Conservation (phyloP, 768 basidiomycete genomes). For the Psilocybe sp. region DNA sequence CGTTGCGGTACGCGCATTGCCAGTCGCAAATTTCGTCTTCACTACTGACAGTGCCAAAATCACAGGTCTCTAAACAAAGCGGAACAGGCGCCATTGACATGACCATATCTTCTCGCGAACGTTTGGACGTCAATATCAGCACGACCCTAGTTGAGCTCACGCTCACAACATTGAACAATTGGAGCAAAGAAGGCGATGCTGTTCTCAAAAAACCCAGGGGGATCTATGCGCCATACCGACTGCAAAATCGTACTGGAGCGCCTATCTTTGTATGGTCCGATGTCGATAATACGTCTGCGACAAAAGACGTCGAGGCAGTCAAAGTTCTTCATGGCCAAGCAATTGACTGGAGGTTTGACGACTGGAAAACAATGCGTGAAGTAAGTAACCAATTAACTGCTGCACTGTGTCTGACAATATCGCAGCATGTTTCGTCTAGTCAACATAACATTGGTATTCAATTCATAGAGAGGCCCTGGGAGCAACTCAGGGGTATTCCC, state of each 20-base stretch:
- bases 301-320: constrained; percentile 47
- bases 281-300: constrained; percentile 47
- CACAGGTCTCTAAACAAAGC: constrained; percentile 53
- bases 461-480: constrained; percentile 85
- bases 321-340: constrained; percentile 72
- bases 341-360: constrained; percentile 95
- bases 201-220: constrained; percentile 79
- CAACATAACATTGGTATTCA: constrained; percentile 88
- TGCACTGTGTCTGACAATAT: not conserved
- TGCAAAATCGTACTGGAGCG: constrained; percentile 90
- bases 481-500: constrained; percentile 80
- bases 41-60: not conserved
- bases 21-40: constrained; percentile 6
- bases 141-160: constrained; percentile 87
- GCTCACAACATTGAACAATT: constrained; percentile 67
- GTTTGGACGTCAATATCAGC: constrained; percentile 88
- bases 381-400: constrained; percentile 36
- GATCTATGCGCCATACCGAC: constrained; percentile 89
- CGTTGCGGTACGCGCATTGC: constrained; percentile 45
- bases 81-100: constrained; percentile 51
- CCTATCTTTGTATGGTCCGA: constrained; percentile 86
- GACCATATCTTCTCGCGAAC: constrained; percentile 69
- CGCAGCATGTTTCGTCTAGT: constrained; percentile 62
- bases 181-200: constrained; percentile 71
- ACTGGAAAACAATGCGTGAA: constrained; percentile 92